Evolutionary conservation across 169 alveolate genomes (phyloP), one percentile per base, ranked within the genome.

Genomic region (Amoebophrya sp.): DNA sequence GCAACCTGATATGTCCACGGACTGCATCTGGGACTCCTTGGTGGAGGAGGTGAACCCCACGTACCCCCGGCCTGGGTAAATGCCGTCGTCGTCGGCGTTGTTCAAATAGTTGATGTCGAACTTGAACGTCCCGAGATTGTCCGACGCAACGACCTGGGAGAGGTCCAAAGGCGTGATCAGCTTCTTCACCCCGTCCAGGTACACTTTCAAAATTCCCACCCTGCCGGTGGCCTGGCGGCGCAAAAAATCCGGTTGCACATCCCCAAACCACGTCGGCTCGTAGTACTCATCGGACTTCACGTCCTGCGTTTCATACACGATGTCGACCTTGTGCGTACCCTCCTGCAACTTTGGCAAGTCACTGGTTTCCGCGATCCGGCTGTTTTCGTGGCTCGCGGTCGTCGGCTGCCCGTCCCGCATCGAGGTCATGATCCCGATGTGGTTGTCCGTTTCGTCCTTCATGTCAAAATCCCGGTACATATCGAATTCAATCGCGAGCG

Each of bases 161-260:
- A 47, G 18, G 66, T 47, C 66, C 18, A 47, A 47, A 18, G 66
- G 66, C 66, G 18, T 18, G 18, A 47, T 18, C 18, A 47, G 18
- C 66, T 23, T 91, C 92, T 91, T 93, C 94, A 32, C 89, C n/a
- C 89, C 94, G 89, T 53, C 66, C 90, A 90, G 55, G 25, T 90
- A 40, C 23, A 33, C 83, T 33, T 54, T 40, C 23, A 39, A 89
- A 14, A 88, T 7, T 33, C 40, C 89, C 83, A 40, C 89, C 18
- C 32, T 89, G 40, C 39, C 90, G 39, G 41, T 41, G 38, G 89
- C 40, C 54, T 38, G 91, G 55, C 0, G 93, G 0, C 53, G 91
- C n/a, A 90, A 14, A 33, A 23, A 14, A 25, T 66, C 83, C 35
- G 83, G 83, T 0, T 18, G 12, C 83, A 66, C 83, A 25, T 66